These are phyloP conservation scores for Iberis pinnata DNA, from an alignment of 345 rosid genomes.

Conservation along the genomic window DNA sequence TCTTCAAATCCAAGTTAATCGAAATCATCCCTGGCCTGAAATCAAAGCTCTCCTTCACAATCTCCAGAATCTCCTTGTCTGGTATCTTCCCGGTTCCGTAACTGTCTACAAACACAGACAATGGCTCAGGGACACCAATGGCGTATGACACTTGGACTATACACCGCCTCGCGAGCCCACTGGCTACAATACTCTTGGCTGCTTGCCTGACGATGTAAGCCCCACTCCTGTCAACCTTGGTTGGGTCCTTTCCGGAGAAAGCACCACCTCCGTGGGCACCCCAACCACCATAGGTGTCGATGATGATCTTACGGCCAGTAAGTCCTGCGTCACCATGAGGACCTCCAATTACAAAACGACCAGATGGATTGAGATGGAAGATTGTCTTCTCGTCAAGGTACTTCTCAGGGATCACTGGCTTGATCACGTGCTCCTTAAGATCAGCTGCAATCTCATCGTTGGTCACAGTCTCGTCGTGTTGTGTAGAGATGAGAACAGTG, in stretches of 20 bases:
- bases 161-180: conserved; percentile 30
- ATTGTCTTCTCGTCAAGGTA: conserved; percentile 77
- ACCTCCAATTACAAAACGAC: conserved; percentile 71
- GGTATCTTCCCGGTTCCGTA: conserved; percentile 32
- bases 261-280: no score
- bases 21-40: conserved; percentile 39
- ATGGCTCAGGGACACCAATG: conserved; percentile 37
- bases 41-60: conserved; percentile 37
- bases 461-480: conserved; percentile 36
- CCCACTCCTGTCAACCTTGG: conserved; percentile 82
- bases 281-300: no score
- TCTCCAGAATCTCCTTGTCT: conserved; percentile 36
- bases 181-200: conserved; percentile 36
- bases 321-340: conserved; percentile 81
- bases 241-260: no score
- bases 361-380: conserved; percentile 83
- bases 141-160: conserved; percentile 35
- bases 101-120: conserved; percentile 37
- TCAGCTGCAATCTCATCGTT: conserved; percentile 39
- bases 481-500: conserved; percentile 36
- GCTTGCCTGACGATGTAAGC: conserved; percentile 73
- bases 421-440: conserved; percentile 53
- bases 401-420: conserved; percentile 61
- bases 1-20: conserved; percentile 35
- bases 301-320: conserved; percentile 74